Percentiles rank a stretch among this genome's conserved stretches.
These are phyloP conservation scores for Trichosporon sp. DNA, from an alignment of 1,284 basidiomycete species.

Conservation along the genomic window DNA sequence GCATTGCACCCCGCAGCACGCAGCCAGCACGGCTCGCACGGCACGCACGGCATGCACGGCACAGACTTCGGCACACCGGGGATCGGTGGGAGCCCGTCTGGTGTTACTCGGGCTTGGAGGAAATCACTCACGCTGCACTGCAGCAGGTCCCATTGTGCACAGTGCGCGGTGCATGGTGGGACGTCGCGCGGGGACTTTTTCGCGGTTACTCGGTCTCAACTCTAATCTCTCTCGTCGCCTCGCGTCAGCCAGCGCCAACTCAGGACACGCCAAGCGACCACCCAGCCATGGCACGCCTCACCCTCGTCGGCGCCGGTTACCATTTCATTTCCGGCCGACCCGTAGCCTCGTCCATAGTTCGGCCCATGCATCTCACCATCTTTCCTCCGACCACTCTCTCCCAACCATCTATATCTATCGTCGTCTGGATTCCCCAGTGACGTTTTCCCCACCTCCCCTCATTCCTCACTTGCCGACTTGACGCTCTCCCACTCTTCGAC, in stretches of 20 bases:
- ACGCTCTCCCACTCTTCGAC: neutral
- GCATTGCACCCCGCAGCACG: neutral
- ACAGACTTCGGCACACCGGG: neutral
- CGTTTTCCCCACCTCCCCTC: neutral
- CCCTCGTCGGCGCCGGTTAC: neutral
- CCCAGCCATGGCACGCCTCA: neutral
- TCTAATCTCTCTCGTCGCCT: slow-evolving; percentile 1
- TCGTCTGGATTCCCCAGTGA: neutral
- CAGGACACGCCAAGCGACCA: neutral
- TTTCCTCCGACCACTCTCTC: neutral
- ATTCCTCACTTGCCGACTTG: neutral
- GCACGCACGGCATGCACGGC: neutral
- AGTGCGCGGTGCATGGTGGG: neutral
- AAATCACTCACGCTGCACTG: neutral
- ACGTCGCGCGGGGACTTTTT: neutral
- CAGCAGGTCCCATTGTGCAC: too few species aligned
- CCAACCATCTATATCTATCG: neutral
- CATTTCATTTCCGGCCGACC: neutral
- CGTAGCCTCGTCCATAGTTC: neutral
- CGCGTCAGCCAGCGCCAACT: neutral
- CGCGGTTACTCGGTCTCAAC: slow-evolving; percentile 1
- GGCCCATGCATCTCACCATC: neutral
- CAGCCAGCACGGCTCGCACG: neutral
- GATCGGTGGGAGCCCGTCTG: neutral
- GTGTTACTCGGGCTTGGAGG: neutral